Percentiles rank a stretch among this genome's conserved stretches.
Conservation (phyloP, 805 yeast species). For the Isabelozyma heimii region DNA sequence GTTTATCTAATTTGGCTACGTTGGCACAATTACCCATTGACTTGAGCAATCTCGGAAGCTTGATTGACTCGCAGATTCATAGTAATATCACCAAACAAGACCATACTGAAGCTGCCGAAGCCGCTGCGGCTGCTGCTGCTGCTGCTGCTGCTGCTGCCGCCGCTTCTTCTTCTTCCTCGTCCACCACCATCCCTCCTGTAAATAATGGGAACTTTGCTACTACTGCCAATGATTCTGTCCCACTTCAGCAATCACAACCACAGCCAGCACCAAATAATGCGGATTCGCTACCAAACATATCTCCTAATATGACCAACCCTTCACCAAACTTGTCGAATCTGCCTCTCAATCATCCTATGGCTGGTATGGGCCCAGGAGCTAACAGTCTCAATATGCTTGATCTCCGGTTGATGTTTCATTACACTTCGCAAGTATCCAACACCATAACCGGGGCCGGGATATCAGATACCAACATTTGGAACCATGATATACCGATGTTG, state of each 20-base stretch:
- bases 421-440: slow-evolving; percentile 77
- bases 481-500: slow-evolving; percentile 78
- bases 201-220: no score
- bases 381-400: slow-evolving; percentile 64
- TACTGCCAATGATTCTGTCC: slow-evolving; percentile 2
- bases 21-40: slow-evolving; percentile 44
- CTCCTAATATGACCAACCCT: slow-evolving; percentile 17
- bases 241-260: slow-evolving; percentile 1
- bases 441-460: slow-evolving; percentile 91
- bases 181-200: neutral
- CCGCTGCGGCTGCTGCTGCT: slow-evolving; percentile 1
- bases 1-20: slow-evolving; percentile 37
- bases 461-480: slow-evolving; percentile 83
- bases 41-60: slow-evolving; percentile 31
- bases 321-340: slow-evolving; percentile 3
- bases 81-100: neutral
- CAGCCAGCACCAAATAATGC: slow-evolving; percentile 2
- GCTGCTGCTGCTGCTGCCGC: slow-evolving; percentile 2
- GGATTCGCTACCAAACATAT: slow-evolving; percentile 12
- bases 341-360: slow-evolving; percentile 10
- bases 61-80: slow-evolving; percentile 19
- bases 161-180: slow-evolving; percentile 7
- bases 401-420: slow-evolving; percentile 80
- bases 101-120: neutral
- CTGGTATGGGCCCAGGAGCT: slow-evolving; percentile 5